These are phyloP conservation scores for Gliomastix tumulicola DNA, from an alignment of 2,329 filamentous ascomycete species.

Conservation along the genomic window DNA sequence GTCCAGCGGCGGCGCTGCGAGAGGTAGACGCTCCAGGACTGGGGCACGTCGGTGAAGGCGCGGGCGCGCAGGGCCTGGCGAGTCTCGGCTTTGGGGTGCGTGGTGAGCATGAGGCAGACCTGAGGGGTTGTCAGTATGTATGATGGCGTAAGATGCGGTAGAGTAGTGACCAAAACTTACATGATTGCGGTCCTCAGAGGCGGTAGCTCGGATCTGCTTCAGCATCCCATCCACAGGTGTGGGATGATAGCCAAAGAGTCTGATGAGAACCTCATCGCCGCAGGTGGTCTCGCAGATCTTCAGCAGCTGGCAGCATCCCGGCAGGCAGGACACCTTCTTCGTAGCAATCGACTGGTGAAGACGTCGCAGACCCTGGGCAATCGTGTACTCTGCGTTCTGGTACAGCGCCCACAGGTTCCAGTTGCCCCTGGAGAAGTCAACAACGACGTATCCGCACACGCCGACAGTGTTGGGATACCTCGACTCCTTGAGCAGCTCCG, in stretches of 20 bases:
- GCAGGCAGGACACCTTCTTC: conserved; percentile 14
- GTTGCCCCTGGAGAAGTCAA: conserved; percentile 12
- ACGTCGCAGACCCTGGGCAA: conserved; percentile 15
- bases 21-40: conserved; percentile 29
- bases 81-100: conserved; percentile 24
- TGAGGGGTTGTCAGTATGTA: background rate
- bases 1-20: conserved; percentile 17
- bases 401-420: conserved; percentile 17
- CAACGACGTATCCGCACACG: conserved; percentile 30
- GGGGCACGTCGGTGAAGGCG: conserved; percentile 30
- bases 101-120: conserved; percentile 14
- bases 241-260: conserved; percentile 14
- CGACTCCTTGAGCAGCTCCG: conserved; percentile 22
- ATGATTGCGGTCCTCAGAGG: conserved; percentile 14
- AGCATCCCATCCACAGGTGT: conserved; percentile 12
- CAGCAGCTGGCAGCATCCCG: conserved; percentile 14
- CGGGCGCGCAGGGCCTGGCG: conserved; percentile 29
- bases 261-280: conserved; percentile 11
- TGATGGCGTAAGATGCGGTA: too few species aligned
- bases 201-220: conserved; percentile 14
- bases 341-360: conserved; percentile 15
- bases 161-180: conserved; percentile 4
- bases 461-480: conserved; percentile 29
- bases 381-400: conserved; percentile 15
- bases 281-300: conserved; percentile 14